Conservation (phyloP, 2,329 filamentous ascomycete species). For the Zarea fungicola region DNA sequence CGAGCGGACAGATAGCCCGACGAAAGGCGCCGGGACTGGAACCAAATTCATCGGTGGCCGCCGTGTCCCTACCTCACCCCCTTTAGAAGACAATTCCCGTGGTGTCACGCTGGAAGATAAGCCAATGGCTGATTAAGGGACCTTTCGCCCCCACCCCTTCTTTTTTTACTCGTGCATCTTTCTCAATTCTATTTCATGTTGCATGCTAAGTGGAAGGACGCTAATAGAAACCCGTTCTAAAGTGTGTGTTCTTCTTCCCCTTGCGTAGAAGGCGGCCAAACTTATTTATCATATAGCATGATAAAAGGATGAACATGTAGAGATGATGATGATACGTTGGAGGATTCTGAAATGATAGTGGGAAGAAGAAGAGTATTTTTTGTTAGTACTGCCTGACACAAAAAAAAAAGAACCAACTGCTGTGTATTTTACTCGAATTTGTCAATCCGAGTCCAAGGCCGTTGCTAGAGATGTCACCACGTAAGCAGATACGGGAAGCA, state of each 20-base stretch:
- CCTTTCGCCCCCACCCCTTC: not conserved
- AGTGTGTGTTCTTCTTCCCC: too few species aligned
- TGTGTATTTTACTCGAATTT: too few species aligned
- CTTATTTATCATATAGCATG: slow-evolving; percentile 12
- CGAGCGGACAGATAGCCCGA: slow-evolving; percentile 15
- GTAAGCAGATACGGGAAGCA: too few species aligned
- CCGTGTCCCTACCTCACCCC: slow-evolving; percentile 30
- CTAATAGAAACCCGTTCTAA: too few species aligned
- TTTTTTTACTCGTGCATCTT: not conserved
- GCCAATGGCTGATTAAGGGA: slow-evolving; percentile 46
- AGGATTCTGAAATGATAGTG: slow-evolving; percentile 2
- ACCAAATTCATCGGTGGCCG: slow-evolving; percentile 46
- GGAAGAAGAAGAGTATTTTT: not conserved
- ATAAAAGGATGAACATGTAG: not conserved
- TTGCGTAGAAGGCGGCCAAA: not conserved
- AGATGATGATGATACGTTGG: slow-evolving; percentile 1
- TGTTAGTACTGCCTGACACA: not conserved
- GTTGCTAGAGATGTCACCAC: too few species aligned
- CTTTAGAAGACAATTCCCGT: slow-evolving; percentile 29
- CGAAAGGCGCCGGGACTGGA: slow-evolving; percentile 23
- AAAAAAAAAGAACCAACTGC: too few species aligned
- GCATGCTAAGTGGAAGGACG: too few species aligned
- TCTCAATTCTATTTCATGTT: not conserved
- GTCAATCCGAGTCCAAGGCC: too few species aligned
- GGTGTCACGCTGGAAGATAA: slow-evolving; percentile 48